A percentile compares a stretch with the other conserved stretches of the same genome.
Conservation (phyloP, 352 stramenopile genomes). For the Pythium aquatile region DNA sequence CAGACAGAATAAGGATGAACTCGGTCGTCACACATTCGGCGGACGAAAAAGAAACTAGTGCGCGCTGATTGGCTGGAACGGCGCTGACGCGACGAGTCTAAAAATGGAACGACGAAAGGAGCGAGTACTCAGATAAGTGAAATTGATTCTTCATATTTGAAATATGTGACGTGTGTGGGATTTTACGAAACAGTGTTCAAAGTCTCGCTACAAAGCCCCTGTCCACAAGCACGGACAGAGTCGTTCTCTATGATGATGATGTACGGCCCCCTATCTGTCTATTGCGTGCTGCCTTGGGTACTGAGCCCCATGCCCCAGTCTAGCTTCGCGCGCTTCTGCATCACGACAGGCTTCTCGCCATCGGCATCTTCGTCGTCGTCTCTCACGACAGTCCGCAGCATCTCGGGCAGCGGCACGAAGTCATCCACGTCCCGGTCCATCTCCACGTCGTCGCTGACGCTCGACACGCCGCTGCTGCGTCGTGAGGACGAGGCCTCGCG, state of each 20-base stretch:
- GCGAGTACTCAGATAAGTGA: too few species aligned
- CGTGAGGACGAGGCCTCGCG: background rate
- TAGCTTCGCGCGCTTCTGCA: conserved; percentile 57
- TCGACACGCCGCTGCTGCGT: conserved; percentile 10
- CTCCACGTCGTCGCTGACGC: background rate
- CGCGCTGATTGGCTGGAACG: conserved; percentile 8
- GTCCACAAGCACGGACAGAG: background rate
- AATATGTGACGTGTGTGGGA: background rate
- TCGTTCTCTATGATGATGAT: background rate
- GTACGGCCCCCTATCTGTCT: background rate
- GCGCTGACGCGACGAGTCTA: background rate
- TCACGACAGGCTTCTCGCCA: background rate
- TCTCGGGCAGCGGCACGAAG: conserved; percentile 17
- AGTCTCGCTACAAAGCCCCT: background rate
- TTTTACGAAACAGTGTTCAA: too few species aligned
- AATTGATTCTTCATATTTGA: background rate
- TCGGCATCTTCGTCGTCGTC: conserved; percentile 9
- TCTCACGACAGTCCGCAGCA: conserved; percentile 15
- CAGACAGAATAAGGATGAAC: conserved; percentile 8
- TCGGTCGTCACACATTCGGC: background rate
- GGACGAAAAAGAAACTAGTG: background rate
- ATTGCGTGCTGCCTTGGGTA: background rate
- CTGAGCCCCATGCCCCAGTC: conserved; percentile 82
- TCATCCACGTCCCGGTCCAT: background rate
- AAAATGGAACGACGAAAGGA: background rate